phyloP scores from a whole-genome alignment of 768 basidiomycete genomes.

The Leccinum ochraceum region DNA sequence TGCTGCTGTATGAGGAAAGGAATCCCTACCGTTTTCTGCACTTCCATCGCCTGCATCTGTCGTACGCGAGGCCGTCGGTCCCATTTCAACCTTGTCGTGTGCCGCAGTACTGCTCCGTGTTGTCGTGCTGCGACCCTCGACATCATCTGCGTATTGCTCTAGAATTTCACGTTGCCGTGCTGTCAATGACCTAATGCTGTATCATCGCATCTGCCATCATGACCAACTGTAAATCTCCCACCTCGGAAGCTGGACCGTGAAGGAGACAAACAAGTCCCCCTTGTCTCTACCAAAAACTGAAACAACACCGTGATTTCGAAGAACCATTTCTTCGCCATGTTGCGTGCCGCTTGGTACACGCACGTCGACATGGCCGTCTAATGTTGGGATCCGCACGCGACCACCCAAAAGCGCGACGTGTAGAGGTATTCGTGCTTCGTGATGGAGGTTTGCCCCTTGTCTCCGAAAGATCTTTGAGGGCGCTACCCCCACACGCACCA shows the following conservation, averaged over 20 bases:
- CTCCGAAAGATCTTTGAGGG: conserved; percentile 84
- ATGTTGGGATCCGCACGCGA: conserved; percentile 86
- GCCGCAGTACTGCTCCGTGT: conserved; percentile 10
- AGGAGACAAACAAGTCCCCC: conserved; percentile 89
- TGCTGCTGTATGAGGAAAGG: conserved; percentile 60
- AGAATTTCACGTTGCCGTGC: conserved; percentile 83
- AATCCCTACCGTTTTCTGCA: conserved; percentile 68
- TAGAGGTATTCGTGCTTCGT: conserved; percentile 86
- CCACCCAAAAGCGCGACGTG: conserved; percentile 94
- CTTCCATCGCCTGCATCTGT: conserved; percentile 24
- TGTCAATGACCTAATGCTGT: conserved; percentile 66
- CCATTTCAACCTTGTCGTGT: conserved; percentile 21
- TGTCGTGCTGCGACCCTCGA: conserved; percentile 62
- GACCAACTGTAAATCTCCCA: conserved; percentile 39
- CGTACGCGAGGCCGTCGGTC: conserved; percentile 21
- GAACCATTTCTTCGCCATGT: conserved; percentile 95
- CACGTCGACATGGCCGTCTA: conserved; percentile 95
- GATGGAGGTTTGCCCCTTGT: conserved; percentile 90
- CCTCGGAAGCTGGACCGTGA: conserved; percentile 89
- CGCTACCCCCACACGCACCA: conserved; percentile 82
- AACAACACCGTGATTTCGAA: conserved; percentile 83
- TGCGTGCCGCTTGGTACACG: conserved; percentile 92
- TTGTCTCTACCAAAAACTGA: conserved; percentile 58
- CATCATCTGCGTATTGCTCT: conserved; percentile 88
- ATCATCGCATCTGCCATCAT: conserved; percentile 9